phyloP scores from a whole-genome alignment of 1,139 yeast genomes.

The Yamadazyma membranifaciens region DNA sequence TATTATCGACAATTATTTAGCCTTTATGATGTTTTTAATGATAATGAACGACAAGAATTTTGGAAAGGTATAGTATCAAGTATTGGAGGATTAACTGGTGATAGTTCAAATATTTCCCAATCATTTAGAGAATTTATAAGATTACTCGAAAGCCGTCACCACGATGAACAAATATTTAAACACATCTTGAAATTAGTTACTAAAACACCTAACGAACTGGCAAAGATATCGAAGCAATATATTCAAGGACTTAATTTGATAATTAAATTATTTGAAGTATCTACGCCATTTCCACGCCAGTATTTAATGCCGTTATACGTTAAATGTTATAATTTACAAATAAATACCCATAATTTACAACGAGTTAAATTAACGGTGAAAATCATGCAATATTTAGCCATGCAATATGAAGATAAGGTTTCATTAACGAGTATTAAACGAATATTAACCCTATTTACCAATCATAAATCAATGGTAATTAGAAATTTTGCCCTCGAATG shows the following conservation, averaged over 20 bases:
- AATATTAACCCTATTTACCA: constrained; percentile 27
- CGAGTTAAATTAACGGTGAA: constrained; percentile 34
- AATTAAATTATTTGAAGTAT: constrained; percentile 41
- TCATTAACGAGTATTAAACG: constrained; percentile 21
- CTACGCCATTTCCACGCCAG: constrained; percentile 22
- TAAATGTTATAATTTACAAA: constrained; percentile 56
- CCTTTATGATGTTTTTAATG: constrained; percentile 13
- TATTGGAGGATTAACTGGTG: constrained; percentile 62
- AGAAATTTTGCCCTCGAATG: constrained; percentile 22
- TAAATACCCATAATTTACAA: constrained; percentile 38
- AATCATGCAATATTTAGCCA: constrained; percentile 34
- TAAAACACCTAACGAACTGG: constrained; percentile 10
- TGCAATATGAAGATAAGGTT: constrained; percentile 8
- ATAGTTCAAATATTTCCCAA: constrained; percentile 44
- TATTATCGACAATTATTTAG: constrained; percentile 29
- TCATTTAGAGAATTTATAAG: constrained; percentile 43
- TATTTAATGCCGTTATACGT: constrained; percentile 43
- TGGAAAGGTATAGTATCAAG: constrained; percentile 58
- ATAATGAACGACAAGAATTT: constrained; percentile 29
- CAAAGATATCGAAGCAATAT: constrained; percentile 13
- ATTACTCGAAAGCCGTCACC: constrained; percentile 23
- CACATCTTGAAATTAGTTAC: constrained; percentile 19
- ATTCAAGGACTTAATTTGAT: constrained; percentile 22
- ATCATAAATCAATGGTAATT: constrained; percentile 29
- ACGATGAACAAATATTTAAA: constrained; percentile 10